Evolutionary conservation across 73 alveolate genomes (phyloP), one percentile per base, ranked within the genome.

Genomic region (Paraurostyla sp.): DNA sequence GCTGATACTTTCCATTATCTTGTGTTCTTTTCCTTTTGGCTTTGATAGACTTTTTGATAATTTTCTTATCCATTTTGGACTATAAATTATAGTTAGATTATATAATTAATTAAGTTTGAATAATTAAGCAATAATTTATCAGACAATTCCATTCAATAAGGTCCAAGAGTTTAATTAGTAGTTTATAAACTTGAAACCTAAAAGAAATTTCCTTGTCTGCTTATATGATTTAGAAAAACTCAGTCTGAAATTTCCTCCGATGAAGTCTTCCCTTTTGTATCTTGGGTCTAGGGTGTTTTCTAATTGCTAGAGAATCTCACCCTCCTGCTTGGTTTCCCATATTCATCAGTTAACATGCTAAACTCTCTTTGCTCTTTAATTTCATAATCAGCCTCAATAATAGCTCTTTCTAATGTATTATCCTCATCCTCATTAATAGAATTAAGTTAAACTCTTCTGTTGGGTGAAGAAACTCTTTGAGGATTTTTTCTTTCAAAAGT

Each of bases 41-140:
- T 60, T 13, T 13, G 13, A 60, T 30, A 50, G 78, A 29, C 32
- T 60, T 60, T 30, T 30, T 13, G 78, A 60, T 60, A 27, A 60
- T 60, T 60, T 27, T 60, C 25, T 29, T 60, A 45, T 60, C 78
- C 78, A 60, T 60, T 60, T 56, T 32, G 7, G 71, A 56, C n/a
- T n/a, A n/a, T n/a, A n/a, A n/a, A n/a, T n/a, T n/a, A n/a, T n/a
- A n/a, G n/a, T n/a, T n/a, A n/a, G n/a, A n/a, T n/a, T n/a, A n/a
- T n/a, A n/a, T n/a, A n/a, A n/a, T n/a, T n/a, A n/a, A n/a, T n/a
- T n/a, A n/a, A n/a, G n/a, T n/a, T n/a, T n/a, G n/a, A n/a, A n/a
- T n/a, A n/a, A n/a, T n/a, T n/a, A n/a, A n/a, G n/a, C n/a, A n/a
- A n/a, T n/a, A n/a, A n/a, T n/a, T n/a, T n/a, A n/a, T n/a, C n/a